phyloP scores from a whole-genome alignment of 768 basidiomycete species.

The Lanmaoa pseudosensibilis region DNA sequence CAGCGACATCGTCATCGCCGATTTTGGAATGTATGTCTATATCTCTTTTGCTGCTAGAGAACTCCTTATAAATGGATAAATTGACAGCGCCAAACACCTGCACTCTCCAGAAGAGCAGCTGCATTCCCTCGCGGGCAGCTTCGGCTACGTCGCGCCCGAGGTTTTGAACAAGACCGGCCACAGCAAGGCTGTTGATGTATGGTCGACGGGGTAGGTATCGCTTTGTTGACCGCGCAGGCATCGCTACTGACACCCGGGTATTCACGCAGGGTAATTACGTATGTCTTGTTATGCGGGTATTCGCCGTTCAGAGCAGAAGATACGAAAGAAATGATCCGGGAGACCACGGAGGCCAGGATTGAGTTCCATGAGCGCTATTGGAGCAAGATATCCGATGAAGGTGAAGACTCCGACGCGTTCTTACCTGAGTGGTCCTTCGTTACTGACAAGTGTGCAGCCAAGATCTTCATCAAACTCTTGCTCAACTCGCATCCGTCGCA shows the following conservation, averaged over 20 bases:
- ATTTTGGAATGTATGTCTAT: slow-evolving; percentile 87
- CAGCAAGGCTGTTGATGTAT: slow-evolving; percentile 90
- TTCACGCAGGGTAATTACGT: slow-evolving; percentile 77
- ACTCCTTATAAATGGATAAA: not conserved
- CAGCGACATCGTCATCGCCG: slow-evolving; percentile 91
- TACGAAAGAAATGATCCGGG: slow-evolving; percentile 66
- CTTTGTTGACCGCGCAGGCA: not conserved
- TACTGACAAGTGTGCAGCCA: slow-evolving; percentile 50
- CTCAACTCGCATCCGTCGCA: slow-evolving; percentile 68
- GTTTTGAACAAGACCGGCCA: slow-evolving; percentile 81
- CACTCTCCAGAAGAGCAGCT: slow-evolving; percentile 70
- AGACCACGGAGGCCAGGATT: slow-evolving; percentile 82
- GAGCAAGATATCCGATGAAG: slow-evolving; percentile 81
- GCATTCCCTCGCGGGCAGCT: slow-evolving; percentile 71
- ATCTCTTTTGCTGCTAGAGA: not conserved
- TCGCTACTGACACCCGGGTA: not conserved
- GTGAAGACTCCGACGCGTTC: slow-evolving; percentile 36
- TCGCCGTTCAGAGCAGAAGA: slow-evolving; percentile 91
- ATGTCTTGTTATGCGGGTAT: slow-evolving; percentile 93
- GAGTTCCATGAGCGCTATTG: slow-evolving; percentile 95
- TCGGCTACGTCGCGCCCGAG: slow-evolving; percentile 92
- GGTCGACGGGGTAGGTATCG: slow-evolving; percentile 81
- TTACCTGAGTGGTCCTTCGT: not conserved
- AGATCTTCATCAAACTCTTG: slow-evolving; percentile 73
- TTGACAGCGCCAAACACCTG: slow-evolving; percentile 74